Base-by-base conservation (phyloP, 352 stramenopile genomes). In the Blastocystis sp. region DNA sequence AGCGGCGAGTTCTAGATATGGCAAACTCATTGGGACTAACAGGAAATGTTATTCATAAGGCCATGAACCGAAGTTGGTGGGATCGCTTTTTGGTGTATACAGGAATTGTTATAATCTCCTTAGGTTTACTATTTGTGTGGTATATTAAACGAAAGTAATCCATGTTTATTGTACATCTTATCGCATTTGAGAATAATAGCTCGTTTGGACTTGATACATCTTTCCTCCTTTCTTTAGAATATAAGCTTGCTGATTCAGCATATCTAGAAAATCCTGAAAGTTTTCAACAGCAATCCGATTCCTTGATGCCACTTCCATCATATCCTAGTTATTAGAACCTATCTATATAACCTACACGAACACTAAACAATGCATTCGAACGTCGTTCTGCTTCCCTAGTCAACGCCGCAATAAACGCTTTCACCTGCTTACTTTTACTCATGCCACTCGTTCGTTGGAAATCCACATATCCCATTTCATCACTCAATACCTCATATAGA, bases 381-480 rank as follows among this genome's bases (percentile, higher is more conserved):
- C 91, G 90, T 87, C 91, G 87, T 42, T 92, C 91, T 6, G 93
- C 93, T 35, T 91, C 92, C 89, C 92, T 93, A 90, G 93, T 94
- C 15, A 96, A 91, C n/a, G 91, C 92, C 13, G 92, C 92, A 11
- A 95, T 93, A 77, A 95, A 95, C 70, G 91, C 90, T 79, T 96
- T 96, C 73, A 95, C 92, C 57, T 95, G 93, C 90, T 92, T 92
- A 17, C 53, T 48, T 48, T 91, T 90, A 35, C 79, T 91, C 84
- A 92, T 91, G 17, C 90, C 90, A 24, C 19, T 77, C 27, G 42
- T 94, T 24, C 93, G 91, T 22, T 92, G 91, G 81, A 95, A 95
- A 89, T 98, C 95, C 60, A 98, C 88, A 40, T 92, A 92, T 0
- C 95, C 95, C 69, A 92, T 92, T 68, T 97, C 95, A 30, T 96